A percentile compares a stretch with the other conserved stretches of the same genome.
These are phyloP conservation scores for Umbilicus rupestris DNA, from an alignment of 164 flowering plant genomes.

Conservation along the genomic window DNA sequence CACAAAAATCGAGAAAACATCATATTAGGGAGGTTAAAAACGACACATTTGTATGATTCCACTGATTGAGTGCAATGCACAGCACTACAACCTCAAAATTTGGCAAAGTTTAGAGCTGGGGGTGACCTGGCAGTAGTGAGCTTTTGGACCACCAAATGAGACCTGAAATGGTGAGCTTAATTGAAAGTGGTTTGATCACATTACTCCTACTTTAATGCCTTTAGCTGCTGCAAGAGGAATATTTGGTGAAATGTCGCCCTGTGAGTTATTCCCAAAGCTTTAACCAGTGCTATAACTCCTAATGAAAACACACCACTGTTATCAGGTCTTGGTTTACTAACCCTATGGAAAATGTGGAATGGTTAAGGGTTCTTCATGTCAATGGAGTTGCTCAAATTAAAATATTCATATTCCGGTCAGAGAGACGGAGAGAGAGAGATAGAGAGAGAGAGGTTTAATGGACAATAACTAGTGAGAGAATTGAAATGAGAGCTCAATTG, in stretches of 20 bases:
- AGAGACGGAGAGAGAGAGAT: not conserved
- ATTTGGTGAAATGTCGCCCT: not conserved
- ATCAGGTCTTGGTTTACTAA: not conserved
- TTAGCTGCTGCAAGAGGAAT: conserved; percentile 5
- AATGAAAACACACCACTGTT: not conserved
- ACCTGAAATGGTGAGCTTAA: not conserved
- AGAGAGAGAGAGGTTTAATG: not conserved
- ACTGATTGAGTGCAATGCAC: not conserved
- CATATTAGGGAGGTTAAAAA: not conserved
- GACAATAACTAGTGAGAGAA: too few relatives aligned
- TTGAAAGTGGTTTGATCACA: conserved; percentile 1
- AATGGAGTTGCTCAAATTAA: not conserved
- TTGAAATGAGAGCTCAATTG: too few relatives aligned
- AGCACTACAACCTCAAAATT: not conserved
- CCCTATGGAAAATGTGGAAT: not conserved
- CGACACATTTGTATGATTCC: not conserved
- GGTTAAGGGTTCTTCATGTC: not conserved
- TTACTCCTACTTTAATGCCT: not conserved
- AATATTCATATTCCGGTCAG: too few relatives aligned
- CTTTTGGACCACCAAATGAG: conserved; percentile 5
- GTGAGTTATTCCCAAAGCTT: not conserved
- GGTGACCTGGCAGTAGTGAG: not conserved
- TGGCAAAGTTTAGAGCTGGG: not conserved
- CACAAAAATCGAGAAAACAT: not conserved
- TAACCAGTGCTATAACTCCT: not conserved